phyloP scores from a whole-genome alignment of 805 yeast genomes.

The Priceomyces fermenticarens region DNA sequence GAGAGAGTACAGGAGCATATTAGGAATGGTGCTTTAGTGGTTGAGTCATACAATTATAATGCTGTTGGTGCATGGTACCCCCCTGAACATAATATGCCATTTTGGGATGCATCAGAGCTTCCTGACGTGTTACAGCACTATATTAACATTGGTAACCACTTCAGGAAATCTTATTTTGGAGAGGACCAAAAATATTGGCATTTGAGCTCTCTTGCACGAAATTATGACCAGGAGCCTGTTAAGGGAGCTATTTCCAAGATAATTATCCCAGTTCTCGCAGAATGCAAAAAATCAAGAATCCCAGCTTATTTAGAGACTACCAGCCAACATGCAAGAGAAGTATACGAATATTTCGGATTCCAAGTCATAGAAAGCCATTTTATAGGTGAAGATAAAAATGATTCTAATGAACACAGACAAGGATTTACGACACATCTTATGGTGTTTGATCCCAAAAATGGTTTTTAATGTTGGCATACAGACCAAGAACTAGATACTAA shows the following conservation, averaged over 20 bases:
- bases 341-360: conserved; percentile 8
- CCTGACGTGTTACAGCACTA: neutral
- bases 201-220: conserved; percentile 7
- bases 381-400: conserved; percentile 1
- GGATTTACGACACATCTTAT: neutral
- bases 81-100: conserved; percentile 3
- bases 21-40: conserved; percentile 2
- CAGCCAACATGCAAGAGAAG: conserved; percentile 6
- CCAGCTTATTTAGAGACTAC: conserved; percentile 7
- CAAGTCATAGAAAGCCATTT: conserved; percentile 1
- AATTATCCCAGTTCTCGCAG: conserved; percentile 3
- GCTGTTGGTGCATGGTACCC: conserved; percentile 11
- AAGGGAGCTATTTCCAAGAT: conserved; percentile 7
- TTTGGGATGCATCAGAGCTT: neutral
- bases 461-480: too few species aligned
- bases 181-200: conserved; percentile 6
- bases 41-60: conserved; percentile 6
- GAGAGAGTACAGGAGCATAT: conserved; percentile 1
- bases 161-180: conserved; percentile 1
- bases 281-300: conserved; percentile 2
- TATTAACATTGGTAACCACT: neutral
- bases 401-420: neutral
- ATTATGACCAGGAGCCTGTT: conserved; percentile 1
- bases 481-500: too few species aligned
- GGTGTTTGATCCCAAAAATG: neutral